phyloP scores from a whole-genome alignment of 495 filamentous ascomycete genomes.

The Hypoxylon subgilvum region DNA sequence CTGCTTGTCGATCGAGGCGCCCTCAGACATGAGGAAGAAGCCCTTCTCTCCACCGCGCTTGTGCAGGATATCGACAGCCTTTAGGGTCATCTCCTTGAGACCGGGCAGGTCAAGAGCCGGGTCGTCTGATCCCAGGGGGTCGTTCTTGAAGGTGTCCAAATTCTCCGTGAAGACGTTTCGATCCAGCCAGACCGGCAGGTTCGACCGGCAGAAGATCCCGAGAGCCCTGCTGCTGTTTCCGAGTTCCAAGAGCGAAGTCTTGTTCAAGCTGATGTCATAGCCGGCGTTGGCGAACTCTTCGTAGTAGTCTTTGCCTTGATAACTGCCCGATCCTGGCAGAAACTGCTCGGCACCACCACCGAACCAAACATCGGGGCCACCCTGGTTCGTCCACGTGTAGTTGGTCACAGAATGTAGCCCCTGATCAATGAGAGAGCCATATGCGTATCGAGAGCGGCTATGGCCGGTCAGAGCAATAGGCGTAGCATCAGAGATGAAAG shows the following conservation, averaged over 20 bases:
- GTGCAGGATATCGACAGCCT: slow-evolving; percentile 73
- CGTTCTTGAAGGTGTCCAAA: slow-evolving; percentile 63
- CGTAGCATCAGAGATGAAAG: slow-evolving; percentile 75
- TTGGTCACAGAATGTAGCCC: slow-evolving; percentile 63
- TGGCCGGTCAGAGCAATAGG: slow-evolving; percentile 72
- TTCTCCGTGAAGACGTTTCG: slow-evolving; percentile 72
- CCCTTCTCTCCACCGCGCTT: slow-evolving; percentile 66
- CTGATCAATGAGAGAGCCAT: slow-evolving; percentile 67
- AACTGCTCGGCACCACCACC: slow-evolving; percentile 78
- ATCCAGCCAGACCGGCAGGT: slow-evolving; percentile 75
- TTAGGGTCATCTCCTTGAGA: slow-evolving; percentile 81
- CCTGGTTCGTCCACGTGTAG: slow-evolving; percentile 71
- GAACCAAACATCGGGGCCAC: slow-evolving; percentile 74
- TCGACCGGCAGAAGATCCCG: slow-evolving; percentile 70
- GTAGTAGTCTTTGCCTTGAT: slow-evolving; percentile 69
- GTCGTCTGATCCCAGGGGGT: slow-evolving; percentile 62
- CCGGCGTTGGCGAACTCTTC: slow-evolving; percentile 67
- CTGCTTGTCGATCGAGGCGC: slow-evolving; percentile 78
- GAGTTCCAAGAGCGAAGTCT: slow-evolving; percentile 62
- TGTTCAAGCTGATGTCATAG: slow-evolving; percentile 69
- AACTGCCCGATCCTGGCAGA: slow-evolving; percentile 60
- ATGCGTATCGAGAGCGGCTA: slow-evolving; percentile 65
- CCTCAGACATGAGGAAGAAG: slow-evolving; percentile 80
- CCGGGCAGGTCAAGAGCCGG: slow-evolving; percentile 71
- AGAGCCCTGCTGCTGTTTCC: slow-evolving; percentile 63